Evolutionary conservation across 345 rosid species (phyloP).

Genomic region (Gossypium longicalyx): DNA sequence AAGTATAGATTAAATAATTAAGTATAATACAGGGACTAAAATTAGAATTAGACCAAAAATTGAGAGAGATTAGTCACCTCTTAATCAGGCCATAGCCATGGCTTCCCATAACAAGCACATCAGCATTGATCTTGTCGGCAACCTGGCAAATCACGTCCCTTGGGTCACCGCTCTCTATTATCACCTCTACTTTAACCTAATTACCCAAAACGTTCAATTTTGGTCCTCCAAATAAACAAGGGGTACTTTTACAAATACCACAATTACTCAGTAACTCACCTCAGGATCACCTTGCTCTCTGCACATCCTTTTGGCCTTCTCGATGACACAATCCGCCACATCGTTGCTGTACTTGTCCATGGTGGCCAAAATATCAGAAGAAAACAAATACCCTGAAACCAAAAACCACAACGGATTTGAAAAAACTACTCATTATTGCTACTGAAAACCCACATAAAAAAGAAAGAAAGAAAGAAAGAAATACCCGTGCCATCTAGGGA

Average conservation of each 20-base stretch:
- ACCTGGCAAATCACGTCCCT: constrained; percentile 55
- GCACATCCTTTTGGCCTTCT: constrained; percentile 49
- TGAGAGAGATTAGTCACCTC: constrained; percentile 23
- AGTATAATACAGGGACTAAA: not conserved
- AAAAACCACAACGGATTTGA: not conserved
- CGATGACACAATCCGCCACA: constrained; percentile 39
- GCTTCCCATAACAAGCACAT: constrained; percentile 57
- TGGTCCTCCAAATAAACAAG: not conserved
- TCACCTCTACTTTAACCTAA: constrained; percentile 50
- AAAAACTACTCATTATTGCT: not conserved
- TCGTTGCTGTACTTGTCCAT: constrained; percentile 45
- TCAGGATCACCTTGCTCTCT: constrained; percentile 17
- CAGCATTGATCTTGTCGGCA: constrained; percentile 41
- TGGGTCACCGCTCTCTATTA: constrained; percentile 45
- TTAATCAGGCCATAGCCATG: constrained; percentile 59
- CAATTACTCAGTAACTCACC: constrained; percentile 18
- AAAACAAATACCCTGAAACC: constrained; percentile 53
- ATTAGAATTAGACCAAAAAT: not conserved
- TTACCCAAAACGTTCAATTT: not conserved
- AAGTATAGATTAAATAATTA: too few species aligned
- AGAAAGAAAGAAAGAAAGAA: not conserved
- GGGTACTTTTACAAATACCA: not conserved
- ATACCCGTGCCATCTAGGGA: constrained; percentile 50
- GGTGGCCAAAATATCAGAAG: constrained; percentile 41
- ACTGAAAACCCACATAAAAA: not conserved